Evolutionary conservation across 75 land plant species (phyloP).

Genomic region (Larix kaempferi): DNA sequence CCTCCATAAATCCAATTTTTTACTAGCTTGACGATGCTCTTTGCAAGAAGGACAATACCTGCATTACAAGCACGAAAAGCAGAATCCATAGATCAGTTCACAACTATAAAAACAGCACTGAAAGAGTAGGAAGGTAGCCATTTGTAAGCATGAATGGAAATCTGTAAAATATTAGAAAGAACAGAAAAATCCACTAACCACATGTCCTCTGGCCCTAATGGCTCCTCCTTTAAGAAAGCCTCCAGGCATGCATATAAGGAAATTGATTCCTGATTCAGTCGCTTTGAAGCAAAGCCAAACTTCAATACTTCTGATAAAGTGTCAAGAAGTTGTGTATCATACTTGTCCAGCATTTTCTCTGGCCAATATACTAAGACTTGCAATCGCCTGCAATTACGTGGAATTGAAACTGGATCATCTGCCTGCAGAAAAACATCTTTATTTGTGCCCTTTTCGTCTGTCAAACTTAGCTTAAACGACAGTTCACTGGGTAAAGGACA

Average conservation of each 20-base stretch:
- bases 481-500: constrained; percentile 13
- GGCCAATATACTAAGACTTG: constrained; percentile 60
- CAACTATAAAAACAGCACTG: too few relatives aligned
- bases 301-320: constrained; percentile 49
- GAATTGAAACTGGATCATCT: neutral
- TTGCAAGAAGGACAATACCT: constrained; percentile 91
- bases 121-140: too few relatives aligned
- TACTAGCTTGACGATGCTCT: constrained; percentile 77
- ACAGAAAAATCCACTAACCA: constrained; percentile 45
- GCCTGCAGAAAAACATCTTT: neutral
- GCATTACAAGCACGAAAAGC: constrained; percentile 4
- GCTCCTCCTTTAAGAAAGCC: constrained; percentile 89
- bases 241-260: constrained; percentile 79
- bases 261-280: constrained; percentile 53
- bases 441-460: constrained; percentile 49
- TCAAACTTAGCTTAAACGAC: constrained; percentile 31
- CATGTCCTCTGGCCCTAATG: constrained; percentile 94
- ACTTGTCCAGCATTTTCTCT: constrained; percentile 34
- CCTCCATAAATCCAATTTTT: constrained; percentile 89
- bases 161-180: too few relatives aligned
- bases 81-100: neutral
- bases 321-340: constrained; percentile 38
- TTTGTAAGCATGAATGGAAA: too few relatives aligned
- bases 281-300: constrained; percentile 36
- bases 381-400: constrained; percentile 11